Base-by-base conservation (phyloP, 331 rosid genomes). In the Malus hybrid region DNA sequence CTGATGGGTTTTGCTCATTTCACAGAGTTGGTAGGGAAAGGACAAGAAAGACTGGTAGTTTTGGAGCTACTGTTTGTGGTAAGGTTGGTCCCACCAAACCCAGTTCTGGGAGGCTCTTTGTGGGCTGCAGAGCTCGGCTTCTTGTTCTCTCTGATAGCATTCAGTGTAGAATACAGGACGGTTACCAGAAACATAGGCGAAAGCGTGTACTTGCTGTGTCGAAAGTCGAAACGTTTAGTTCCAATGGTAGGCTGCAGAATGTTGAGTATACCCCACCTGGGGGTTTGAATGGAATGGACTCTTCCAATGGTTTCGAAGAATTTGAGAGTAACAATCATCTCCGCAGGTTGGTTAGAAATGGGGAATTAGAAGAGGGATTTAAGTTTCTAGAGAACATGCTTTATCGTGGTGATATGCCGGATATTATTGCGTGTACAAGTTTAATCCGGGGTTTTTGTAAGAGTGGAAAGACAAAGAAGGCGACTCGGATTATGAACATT, bases 381-480 rank as follows among this genome's bases (percentile, higher is more conserved):
- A 84, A 68, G 78, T 81, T 82, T 74, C 77, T 93, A 0, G 89
- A 90, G 79, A 78, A 68, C 52, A 86, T 89, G 89, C 84, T 75
- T 57, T 82, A 53, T 77, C 84, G 65, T 0, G 96, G 93, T 0
- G 84, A 85, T 22, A 77, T 85, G 29, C 98, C 98, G 0, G 92
- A 93, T 78, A 81, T 86, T 30, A 82, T 87, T 63, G 86, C 87
- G 1, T 90, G 93, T 72, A 93, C 95, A 9, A 87, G 86, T 26
- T 80, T 93, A 60, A 90, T 93, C 68, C 91, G 98, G 1, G 90
- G 88, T 63, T 85, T 89, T 72, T 93, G 98, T 77, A 91, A 74
- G 75, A 71, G 19, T 7, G 87, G 94, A 0, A 83, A 75, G 83
- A 86, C 90, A 13, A 86, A 71, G 82, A 93, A 89, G 42, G 98